Conservation (phyloP, 768 basidiomycete species). For the Fibroporia radiculosa region DNA sequence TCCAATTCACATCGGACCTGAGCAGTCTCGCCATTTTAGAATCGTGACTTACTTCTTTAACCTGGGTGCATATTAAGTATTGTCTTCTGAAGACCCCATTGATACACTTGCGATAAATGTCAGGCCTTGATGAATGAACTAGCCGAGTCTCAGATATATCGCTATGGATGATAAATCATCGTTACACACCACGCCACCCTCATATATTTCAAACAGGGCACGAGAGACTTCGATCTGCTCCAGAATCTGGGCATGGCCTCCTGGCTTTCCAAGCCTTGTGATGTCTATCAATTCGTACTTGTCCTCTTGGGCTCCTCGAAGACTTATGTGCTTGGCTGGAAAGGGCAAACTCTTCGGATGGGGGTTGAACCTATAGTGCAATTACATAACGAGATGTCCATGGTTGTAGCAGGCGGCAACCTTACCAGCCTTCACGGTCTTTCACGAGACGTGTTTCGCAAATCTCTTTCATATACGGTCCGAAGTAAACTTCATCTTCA, state of each 20-base stretch:
- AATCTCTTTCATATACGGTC: conserved; percentile 45
- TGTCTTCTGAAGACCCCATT: not conserved
- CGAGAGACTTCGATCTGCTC: conserved; percentile 82
- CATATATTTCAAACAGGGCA: conserved; percentile 83
- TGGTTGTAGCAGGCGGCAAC: not conserved
- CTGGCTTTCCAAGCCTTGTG: conserved; percentile 31
- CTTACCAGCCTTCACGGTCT: conserved; percentile 77
- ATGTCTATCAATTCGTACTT: conserved; percentile 70
- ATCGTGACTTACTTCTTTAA: conserved; percentile 78
- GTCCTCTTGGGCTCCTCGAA: conserved; percentile 73
- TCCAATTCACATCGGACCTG: conserved; percentile 77
- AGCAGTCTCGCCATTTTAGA: conserved; percentile 60
- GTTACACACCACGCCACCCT: conserved; percentile 68
- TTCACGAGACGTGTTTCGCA: conserved; percentile 52
- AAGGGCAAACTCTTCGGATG: conserved; percentile 74
- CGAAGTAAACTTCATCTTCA: conserved; percentile 69
- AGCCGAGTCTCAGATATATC: conserved; percentile 4
- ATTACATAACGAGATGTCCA: not conserved
- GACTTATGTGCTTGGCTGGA: conserved; percentile 64
- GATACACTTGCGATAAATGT: conserved; percentile 57
- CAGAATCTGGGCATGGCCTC: conserved; percentile 38
- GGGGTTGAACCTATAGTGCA: conserved; percentile 63
- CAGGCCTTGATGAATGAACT: conserved; percentile 87
- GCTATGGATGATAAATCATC: not conserved
- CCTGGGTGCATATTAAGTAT: conserved; percentile 29